Evolutionary conservation across 176 grass and related monocot genomes (phyloP).

Genomic region (Carex scoparia): DNA sequence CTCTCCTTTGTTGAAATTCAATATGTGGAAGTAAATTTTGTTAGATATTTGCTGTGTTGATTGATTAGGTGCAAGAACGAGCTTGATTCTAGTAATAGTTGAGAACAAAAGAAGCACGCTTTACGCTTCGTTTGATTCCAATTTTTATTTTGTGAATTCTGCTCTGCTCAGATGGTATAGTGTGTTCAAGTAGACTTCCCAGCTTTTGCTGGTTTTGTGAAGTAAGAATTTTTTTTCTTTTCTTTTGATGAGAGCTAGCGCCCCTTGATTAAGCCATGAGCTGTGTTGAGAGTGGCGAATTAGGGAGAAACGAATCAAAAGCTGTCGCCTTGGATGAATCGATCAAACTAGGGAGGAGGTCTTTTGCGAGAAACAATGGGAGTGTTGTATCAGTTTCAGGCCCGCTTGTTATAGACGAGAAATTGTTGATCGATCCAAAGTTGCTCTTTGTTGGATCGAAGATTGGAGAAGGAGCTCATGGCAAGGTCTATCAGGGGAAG

Average conservation of each 20-base stretch:
- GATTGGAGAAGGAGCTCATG: constrained; percentile 55
- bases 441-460: constrained; percentile 46
- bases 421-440: constrained; percentile 41
- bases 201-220: neutral
- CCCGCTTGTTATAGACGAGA: constrained; percentile 38
- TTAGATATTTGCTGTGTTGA: constrained; percentile 7
- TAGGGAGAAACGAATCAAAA: constrained; percentile 15
- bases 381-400: neutral
- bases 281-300: constrained; percentile 13
- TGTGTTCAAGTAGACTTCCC: neutral
- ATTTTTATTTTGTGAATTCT: neutral
- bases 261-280: constrained; percentile 12
- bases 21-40: constrained; percentile 2
- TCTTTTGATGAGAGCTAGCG: neutral
- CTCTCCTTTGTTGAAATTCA: neutral
- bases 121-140: neutral
- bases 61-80: neutral
- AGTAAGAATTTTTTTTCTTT: neutral
- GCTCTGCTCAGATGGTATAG: neutral
- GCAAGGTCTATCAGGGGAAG: constrained; percentile 55
- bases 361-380: constrained; percentile 22
- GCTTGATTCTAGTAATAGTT: neutral
- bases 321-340: constrained; percentile 32
- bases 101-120: neutral
- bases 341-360: constrained; percentile 23